Conservation (phyloP, 2,329 filamentous ascomycete genomes). For the Bipolaris oryzae region DNA sequence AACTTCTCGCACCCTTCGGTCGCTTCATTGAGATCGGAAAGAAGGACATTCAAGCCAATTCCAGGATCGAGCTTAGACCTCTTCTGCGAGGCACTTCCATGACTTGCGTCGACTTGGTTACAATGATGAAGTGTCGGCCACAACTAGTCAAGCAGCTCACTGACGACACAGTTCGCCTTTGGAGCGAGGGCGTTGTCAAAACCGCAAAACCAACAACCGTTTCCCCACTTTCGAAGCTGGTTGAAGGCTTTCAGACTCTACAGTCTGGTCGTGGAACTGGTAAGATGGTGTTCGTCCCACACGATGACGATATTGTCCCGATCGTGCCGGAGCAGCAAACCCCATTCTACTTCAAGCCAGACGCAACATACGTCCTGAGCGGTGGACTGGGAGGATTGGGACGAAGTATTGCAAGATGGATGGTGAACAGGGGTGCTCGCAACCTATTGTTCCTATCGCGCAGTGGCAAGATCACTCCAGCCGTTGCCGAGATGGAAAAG, state of each 20-base stretch:
- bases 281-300: slow-evolving; percentile 41
- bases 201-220: slow-evolving; percentile 1
- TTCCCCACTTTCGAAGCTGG: background rate
- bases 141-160: slow-evolving; percentile 1
- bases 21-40: slow-evolving; percentile 22
- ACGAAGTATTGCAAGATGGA: slow-evolving; percentile 20
- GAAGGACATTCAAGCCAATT: slow-evolving; percentile 18
- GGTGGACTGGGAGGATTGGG: slow-evolving; percentile 32
- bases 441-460: slow-evolving; percentile 23
- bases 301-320: slow-evolving; percentile 18
- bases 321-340: slow-evolving; percentile 1
- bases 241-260: slow-evolving; percentile 1
- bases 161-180: background rate
- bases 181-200: slow-evolving; percentile 2
- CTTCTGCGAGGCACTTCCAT: slow-evolving; percentile 11
- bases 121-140: background rate
- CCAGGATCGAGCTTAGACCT: slow-evolving; percentile 7
- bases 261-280: slow-evolving; percentile 24
- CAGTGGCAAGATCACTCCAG: background rate
- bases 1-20: slow-evolving; percentile 47
- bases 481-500: background rate
- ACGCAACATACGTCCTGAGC: slow-evolving; percentile 25
- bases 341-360: background rate
- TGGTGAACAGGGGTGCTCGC: slow-evolving; percentile 23
- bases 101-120: slow-evolving; percentile 7